Evolutionary conservation across 176 grass and related monocot genomes (phyloP).

Genomic region (Zizania latifolia): DNA sequence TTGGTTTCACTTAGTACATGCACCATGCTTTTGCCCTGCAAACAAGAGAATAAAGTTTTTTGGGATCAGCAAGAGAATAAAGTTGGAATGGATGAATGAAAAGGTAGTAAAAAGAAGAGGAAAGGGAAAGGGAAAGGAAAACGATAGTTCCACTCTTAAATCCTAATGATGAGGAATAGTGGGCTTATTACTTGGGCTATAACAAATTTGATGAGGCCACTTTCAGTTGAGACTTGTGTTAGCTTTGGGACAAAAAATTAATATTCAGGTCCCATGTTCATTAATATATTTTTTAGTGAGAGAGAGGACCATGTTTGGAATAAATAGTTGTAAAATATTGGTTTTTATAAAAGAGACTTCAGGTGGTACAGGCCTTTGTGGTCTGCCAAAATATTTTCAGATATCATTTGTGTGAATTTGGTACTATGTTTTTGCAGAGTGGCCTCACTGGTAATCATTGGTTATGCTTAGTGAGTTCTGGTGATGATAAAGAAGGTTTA

Average conservation of each 20-base stretch:
- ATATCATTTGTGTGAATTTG: background rate
- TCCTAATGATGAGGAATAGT: conserved; percentile 42
- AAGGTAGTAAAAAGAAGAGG: background rate
- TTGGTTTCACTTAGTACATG: background rate
- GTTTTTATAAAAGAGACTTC: background rate
- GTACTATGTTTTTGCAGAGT: background rate
- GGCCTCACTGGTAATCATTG: background rate
- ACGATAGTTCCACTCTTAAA: conserved; percentile 20
- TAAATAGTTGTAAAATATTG: conserved; percentile 2
- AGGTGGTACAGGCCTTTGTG: background rate
- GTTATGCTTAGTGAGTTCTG: background rate
- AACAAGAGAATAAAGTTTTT: conserved; percentile 25
- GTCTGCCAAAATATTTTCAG: background rate
- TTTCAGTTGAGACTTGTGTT: background rate
- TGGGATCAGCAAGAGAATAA: conserved; percentile 18
- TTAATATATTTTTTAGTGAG: background rate
- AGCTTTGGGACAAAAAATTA: background rate
- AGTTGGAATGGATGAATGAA: background rate
- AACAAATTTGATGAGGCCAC: conserved; percentile 27
- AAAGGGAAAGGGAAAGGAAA: background rate
- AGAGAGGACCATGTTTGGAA: background rate
- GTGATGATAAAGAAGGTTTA: conserved; percentile 16
- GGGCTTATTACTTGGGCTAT: conserved; percentile 24
- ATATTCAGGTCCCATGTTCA: background rate
- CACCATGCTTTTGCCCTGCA: conserved; percentile 27